Evolutionary conservation across 257 asterid species (phyloP).

Genomic region (Przewalskia tangutica): DNA sequence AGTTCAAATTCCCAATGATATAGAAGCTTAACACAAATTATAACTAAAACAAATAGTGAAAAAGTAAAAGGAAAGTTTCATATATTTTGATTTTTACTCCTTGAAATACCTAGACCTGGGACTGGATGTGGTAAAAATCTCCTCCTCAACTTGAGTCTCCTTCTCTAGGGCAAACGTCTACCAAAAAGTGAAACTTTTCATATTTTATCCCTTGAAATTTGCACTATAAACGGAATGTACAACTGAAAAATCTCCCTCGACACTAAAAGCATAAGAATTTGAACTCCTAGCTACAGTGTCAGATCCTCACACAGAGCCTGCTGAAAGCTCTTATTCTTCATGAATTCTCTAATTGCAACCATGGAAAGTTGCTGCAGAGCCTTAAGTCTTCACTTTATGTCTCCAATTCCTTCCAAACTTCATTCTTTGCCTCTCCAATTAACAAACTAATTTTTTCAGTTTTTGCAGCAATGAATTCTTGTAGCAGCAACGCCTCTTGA

Average conservation of each 20-base stretch:
- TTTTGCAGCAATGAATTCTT: not conserved
- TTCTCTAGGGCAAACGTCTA: not conserved
- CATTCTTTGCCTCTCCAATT: not conserved
- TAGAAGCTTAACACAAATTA: not conserved
- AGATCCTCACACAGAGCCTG: not conserved
- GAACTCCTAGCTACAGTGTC: not conserved
- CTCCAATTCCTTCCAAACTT: not conserved
- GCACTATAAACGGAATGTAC: not conserved
- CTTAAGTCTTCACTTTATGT: not conserved
- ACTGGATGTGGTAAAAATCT: not conserved
- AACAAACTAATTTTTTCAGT: not conserved
- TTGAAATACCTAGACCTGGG: not conserved
- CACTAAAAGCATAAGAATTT: not conserved
- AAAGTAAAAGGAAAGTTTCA: not conserved
- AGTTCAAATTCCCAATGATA: not conserved
- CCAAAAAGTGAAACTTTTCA: not conserved
- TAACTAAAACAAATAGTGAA: not conserved
- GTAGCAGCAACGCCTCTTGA: not conserved
- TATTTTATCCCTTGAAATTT: not conserved
- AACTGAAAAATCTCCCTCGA: not conserved
- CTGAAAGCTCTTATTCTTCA: not conserved
- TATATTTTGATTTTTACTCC: not conserved
- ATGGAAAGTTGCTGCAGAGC: not conserved
- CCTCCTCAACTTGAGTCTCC: not conserved
- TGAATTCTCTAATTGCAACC: not conserved